A percentile compares a stretch with the other conserved stretches of the same genome.
phyloP scores from a whole-genome alignment of 805 yeast genomes.

The Candida manassasensis region DNA sequence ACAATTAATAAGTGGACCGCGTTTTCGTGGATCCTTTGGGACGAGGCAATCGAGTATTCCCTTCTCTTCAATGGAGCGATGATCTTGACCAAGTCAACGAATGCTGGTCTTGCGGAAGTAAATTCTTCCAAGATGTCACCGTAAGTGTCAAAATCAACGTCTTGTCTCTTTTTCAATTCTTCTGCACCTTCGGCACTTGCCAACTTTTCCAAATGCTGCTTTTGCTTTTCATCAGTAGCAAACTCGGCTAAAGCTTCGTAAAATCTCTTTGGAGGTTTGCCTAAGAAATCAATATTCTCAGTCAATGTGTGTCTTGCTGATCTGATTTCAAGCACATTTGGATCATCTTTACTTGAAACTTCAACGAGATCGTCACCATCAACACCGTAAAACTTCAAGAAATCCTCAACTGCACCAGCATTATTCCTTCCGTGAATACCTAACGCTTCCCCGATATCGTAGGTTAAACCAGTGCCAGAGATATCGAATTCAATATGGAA shows the following conservation, averaged over 20 bases:
- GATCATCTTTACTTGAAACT: conserved; percentile 64
- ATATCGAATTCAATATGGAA: conserved; percentile 95
- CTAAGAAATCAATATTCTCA: conserved; percentile 83
- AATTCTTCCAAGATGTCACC: conserved; percentile 78
- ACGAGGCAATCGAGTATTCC: conserved; percentile 96
- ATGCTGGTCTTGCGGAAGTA: conserved; percentile 74
- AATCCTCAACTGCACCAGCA: conserved; percentile 56
- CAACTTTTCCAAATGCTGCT: conserved; percentile 54
- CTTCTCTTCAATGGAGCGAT: conserved; percentile 90
- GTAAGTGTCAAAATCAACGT: conserved; percentile 74
- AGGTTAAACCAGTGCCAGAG: conserved; percentile 83
- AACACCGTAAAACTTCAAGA: conserved; percentile 67
- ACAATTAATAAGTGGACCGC: conserved; percentile 89
- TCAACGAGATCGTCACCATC: conserved; percentile 65
- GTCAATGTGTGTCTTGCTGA: conserved; percentile 76
- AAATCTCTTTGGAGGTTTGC: conserved; percentile 93
- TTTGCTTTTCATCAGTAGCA: conserved; percentile 68
- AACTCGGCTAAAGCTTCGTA: conserved; percentile 74
- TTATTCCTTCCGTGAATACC: conserved; percentile 92
- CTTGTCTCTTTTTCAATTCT: conserved; percentile 78
- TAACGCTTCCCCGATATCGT: conserved; percentile 93
- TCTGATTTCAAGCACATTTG: conserved; percentile 58
- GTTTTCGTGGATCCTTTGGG: conserved; percentile 87
- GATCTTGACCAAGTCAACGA: conserved; percentile 63
- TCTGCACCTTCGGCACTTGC: conserved; percentile 79